Evolutionary conservation across 2,329 filamentous ascomycete species (phyloP).

Genomic region (Penicillium glabrum): DNA sequence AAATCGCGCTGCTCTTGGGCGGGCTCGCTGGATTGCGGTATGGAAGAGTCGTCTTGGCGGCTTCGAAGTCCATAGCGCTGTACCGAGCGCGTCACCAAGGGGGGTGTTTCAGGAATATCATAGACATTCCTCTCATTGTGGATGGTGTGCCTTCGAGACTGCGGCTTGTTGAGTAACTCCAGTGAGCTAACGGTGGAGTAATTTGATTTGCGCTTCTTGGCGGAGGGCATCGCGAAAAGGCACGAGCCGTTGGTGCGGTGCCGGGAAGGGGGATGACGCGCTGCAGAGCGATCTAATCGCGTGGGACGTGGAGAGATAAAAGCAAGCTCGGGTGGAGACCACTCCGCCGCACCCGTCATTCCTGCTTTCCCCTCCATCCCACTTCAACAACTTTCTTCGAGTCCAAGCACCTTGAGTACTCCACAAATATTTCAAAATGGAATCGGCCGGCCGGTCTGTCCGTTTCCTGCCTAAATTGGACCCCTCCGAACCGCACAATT

Average conservation of each 20-base stretch:
- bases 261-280: neutral
- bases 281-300: neutral
- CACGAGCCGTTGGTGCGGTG: neutral
- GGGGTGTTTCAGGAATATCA: slow-evolving; percentile 9
- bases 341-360: neutral
- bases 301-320: neutral
- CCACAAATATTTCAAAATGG: slow-evolving; percentile 17
- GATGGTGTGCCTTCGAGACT: slow-evolving; percentile 2
- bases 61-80: neutral
- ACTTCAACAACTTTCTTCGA: neutral
- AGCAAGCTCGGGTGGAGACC: neutral
- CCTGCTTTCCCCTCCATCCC: neutral
- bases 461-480: slow-evolving; percentile 51
- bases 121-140: neutral
- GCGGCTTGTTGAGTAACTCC: slow-evolving; percentile 2
- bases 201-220: slow-evolving; percentile 4
- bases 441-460: slow-evolving; percentile 18
- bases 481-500: slow-evolving; percentile 52
- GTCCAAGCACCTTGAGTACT: neutral
- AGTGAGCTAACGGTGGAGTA: slow-evolving; percentile 5
- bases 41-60: neutral
- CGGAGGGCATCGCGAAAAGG: slow-evolving; percentile 1
- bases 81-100: neutral
- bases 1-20: neutral
- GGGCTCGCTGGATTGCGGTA: neutral